phyloP scores from a whole-genome alignment of 371 early-diverging fungal species.

The Mortierella sp. region DNA sequence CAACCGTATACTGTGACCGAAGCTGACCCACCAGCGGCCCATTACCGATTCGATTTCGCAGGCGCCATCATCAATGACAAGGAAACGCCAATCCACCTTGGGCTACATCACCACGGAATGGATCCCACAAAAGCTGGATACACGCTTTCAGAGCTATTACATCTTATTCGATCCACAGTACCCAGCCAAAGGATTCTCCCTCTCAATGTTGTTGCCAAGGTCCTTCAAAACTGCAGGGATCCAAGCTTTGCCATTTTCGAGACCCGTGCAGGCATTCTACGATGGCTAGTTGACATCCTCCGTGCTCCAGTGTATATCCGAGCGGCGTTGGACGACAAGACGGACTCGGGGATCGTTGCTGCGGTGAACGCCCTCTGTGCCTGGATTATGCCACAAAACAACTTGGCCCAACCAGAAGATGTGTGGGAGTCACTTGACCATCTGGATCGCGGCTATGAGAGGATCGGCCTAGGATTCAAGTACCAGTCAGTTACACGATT shows the following conservation, averaged over 20 bases:
- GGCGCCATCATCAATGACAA: slow-evolving; percentile 70
- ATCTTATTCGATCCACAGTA: slow-evolving; percentile 83
- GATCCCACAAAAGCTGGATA: slow-evolving; percentile 88
- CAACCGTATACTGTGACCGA: slow-evolving; percentile 48
- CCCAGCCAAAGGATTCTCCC: slow-evolving; percentile 85
- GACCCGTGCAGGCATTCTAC: slow-evolving; percentile 52
- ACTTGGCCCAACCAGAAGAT: slow-evolving; percentile 12
- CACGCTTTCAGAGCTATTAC: slow-evolving; percentile 83
- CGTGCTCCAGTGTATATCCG: slow-evolving; percentile 63
- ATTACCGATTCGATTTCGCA: slow-evolving; percentile 80
- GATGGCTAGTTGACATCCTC: slow-evolving; percentile 54
- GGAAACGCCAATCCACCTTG: slow-evolving; percentile 70
- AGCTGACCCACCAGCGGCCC: slow-evolving; percentile 44
- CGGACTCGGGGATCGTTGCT: slow-evolving; percentile 65
- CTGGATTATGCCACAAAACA: slow-evolving; percentile 23
- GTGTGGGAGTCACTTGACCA: slow-evolving; percentile 44
- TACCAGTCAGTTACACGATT: slow-evolving; percentile 34
- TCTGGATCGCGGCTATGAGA: slow-evolving; percentile 39
- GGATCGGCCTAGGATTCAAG: slow-evolving; percentile 40
- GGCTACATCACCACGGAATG: slow-evolving; percentile 91
- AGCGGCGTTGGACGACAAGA: slow-evolving; percentile 73
- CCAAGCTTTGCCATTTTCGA: slow-evolving; percentile 20
- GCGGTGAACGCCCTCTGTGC: slow-evolving; percentile 64
- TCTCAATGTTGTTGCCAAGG: slow-evolving; percentile 69
- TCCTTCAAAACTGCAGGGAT: slow-evolving; percentile 64